Evolutionary conservation across 345 rosid genomes (phyloP).

Genomic region (Fremontodendron californicum): DNA sequence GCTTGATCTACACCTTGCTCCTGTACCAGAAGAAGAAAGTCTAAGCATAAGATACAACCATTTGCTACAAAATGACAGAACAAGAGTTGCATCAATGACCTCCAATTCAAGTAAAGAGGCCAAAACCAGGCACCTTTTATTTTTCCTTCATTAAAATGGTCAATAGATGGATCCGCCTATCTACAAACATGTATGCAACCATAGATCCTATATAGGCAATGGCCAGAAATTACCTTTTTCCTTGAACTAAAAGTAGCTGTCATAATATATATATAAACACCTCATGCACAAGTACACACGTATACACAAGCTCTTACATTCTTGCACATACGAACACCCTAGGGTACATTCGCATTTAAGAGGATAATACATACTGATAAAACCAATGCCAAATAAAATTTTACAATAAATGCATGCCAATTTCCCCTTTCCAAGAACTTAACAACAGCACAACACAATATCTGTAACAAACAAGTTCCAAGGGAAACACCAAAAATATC

Average conservation of each 20-base stretch:
- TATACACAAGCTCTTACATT: background rate
- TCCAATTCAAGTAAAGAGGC: background rate
- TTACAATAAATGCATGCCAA: background rate
- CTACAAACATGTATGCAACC: background rate
- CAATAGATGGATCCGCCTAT: background rate
- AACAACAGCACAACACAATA: background rate
- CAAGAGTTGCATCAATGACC: background rate
- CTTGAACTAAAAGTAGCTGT: background rate
- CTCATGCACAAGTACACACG: background rate
- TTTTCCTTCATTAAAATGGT: background rate
- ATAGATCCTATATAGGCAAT: background rate
- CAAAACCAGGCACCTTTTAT: background rate
- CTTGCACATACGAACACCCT: background rate
- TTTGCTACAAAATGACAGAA: background rate
- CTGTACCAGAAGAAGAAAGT: constrained; percentile 41
- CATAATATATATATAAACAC: background rate
- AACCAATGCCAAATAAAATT: background rate
- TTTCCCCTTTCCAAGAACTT: background rate
- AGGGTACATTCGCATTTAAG: background rate
- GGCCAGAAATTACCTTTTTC: background rate
- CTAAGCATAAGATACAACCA: background rate
- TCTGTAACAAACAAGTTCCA: constrained; percentile 2
- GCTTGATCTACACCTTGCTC: constrained; percentile 83
- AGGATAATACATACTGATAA: background rate
- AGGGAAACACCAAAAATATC: constrained; percentile 17